Base-by-base conservation (phyloP, 768 basidiomycete genomes). In the Porphyrellus cyaneotinctus region DNA sequence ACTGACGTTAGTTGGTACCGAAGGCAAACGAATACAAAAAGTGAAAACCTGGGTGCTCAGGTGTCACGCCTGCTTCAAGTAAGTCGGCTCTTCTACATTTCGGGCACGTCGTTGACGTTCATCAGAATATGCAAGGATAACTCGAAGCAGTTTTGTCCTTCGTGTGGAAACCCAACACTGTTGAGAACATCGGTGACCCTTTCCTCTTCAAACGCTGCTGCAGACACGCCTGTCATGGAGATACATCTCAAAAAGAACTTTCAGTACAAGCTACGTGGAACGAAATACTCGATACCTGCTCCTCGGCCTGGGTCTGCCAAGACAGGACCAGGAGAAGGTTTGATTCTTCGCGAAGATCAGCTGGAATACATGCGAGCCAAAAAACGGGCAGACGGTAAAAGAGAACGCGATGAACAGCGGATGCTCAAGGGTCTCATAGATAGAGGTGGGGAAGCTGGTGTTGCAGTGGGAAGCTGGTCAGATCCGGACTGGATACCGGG, bases 1-100 rank as follows among this genome's bases (percentile, higher is more conserved):
- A 0, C 72, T 99, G 57, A 88, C 86, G 55, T 77, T 98, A 26
- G 85, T 99, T 12, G 86, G 93, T 10, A 80, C 89, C 8, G 92
- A 94, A 57, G 97, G 97, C 6, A 95, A 87, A 73, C 78, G 83
- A 59, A 95, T 99, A 53, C 81, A 88, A 57, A 88, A 83, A 62
- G 85, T 98, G 24, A 93, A 95, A 71, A 98, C 84, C 53, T 98
- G 93, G 91, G 92, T 98, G 2, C 72, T 98, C 64, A 74, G 97
- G 51, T 99, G 97, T 68, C 97, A 99, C 72, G 97, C 94, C 14
- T 99, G 97, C 71, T 99, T 95, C 81, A 97, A 97, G 97, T 98
- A 64, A 71, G 93, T 77, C 26, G 5, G 4, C 13, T 47, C 28
- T 22, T 32, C 11, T 30, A n/a, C 10, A 18, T 47, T 20, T 43